Evolutionary conservation across 257 asterid genomes (phyloP).

Genomic region (Verbena officinalis): DNA sequence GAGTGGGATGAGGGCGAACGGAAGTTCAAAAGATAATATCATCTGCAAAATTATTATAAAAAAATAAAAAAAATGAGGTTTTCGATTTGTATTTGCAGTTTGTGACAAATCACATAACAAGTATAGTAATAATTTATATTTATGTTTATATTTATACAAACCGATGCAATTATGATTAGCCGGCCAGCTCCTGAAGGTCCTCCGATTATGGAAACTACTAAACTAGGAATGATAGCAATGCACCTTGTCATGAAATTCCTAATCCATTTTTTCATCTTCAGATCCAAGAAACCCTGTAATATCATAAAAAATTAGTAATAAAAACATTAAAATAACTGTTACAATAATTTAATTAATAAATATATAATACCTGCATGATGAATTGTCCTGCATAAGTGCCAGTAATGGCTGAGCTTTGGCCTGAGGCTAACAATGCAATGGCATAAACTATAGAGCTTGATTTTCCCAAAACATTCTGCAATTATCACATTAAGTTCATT

Average conservation of each 20-base stretch:
- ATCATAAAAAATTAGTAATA: neutral
- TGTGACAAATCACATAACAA: too few species aligned
- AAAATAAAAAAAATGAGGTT: too few species aligned
- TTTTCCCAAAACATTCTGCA: constrained; percentile 81
- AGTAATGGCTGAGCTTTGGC: constrained; percentile 91
- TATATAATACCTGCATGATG: constrained; percentile 79
- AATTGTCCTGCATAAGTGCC: constrained; percentile 98
- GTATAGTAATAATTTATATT: too few species aligned
- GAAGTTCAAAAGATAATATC: constrained; percentile 93
- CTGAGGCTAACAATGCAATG: constrained; percentile 88
- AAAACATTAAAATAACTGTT: too few species aligned
- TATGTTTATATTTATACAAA: constrained; percentile 28
- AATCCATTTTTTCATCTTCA: constrained; percentile 75
- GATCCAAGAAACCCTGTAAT: constrained; percentile 76
- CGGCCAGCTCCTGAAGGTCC: constrained; percentile 89
- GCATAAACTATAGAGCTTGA: constrained; percentile 83
- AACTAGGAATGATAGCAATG: constrained; percentile 88
- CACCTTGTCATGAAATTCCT: constrained; percentile 79
- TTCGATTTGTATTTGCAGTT: too few species aligned
- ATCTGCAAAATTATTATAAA: constrained; percentile 45
- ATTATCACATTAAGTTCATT: neutral
- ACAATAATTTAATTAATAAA: too few species aligned
- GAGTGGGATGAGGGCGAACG: constrained; percentile 79
- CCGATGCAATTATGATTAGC: constrained; percentile 90
- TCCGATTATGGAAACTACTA: constrained; percentile 77